These are phyloP conservation scores for Nicotiana knightiana DNA, from an alignment of 257 asterid species.

Conservation along the genomic window DNA sequence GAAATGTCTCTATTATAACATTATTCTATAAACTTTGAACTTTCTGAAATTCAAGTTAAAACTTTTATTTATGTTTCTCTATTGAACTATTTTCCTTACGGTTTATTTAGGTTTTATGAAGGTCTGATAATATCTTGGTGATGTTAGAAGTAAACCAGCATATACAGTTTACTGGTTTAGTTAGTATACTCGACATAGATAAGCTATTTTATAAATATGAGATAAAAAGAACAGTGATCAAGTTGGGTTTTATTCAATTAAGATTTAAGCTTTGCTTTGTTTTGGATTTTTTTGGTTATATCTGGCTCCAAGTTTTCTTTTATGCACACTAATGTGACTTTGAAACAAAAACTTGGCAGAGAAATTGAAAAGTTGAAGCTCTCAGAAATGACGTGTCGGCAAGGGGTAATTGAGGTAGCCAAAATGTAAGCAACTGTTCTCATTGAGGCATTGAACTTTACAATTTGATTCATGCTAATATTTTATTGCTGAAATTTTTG, in stretches of 20 bases:
- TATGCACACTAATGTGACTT: constrained; percentile 4
- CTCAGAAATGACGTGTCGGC: constrained; percentile 91
- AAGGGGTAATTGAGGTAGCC: constrained; percentile 92
- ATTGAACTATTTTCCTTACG: not conserved
- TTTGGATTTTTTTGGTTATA: not conserved
- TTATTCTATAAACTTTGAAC: not conserved
- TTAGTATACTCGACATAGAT: not conserved
- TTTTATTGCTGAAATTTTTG: not conserved
- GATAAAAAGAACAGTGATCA: not conserved
- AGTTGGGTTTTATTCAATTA: not conserved
- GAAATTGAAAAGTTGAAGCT: constrained; percentile 91
- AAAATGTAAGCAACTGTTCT: constrained; percentile 60
- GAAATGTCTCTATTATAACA: not conserved
- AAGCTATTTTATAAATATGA: not conserved
- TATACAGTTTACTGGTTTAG: not conserved
- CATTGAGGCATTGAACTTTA: constrained; percentile 5
- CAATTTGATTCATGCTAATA: not conserved
- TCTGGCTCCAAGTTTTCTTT: constrained; percentile 8
- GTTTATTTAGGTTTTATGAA: not conserved
- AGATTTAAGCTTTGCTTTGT: not conserved
- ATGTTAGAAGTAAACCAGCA: not conserved
- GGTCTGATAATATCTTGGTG: not conserved
- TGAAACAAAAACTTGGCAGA: constrained; percentile 32
- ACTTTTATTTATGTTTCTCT: not conserved
- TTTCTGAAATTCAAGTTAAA: not conserved